Evolutionary conservation across 495 filamentous ascomycete species (phyloP), one percentile per base, ranked within the genome.

Genomic region (Margaritispora aquatica): DNA sequence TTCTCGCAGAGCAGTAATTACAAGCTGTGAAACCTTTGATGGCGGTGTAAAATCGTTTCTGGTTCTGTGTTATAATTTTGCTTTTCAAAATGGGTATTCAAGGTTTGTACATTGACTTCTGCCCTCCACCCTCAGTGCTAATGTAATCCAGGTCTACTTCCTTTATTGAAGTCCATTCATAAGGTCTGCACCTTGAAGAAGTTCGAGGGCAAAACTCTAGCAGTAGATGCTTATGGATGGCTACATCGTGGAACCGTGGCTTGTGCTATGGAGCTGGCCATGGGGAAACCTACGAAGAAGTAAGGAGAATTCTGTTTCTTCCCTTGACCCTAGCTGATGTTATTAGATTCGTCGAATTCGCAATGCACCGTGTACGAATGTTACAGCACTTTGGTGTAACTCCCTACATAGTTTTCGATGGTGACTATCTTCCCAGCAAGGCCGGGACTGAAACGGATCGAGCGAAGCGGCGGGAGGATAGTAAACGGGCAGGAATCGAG

Each of bases 201-300:
- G 66, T 97, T 89, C 70, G 79, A 81, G 13, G 93, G 92, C 27
- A 87, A 93, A 70, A 96, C 89, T 2, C 81, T 99, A 44, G 95
- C 88, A 2, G 84, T 99, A 17, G 95, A 99, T 71, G 92, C 88
- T 58, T 99, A 99, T 77, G 94, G 92, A 68, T 99, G 95, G 95
- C 84, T 99, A 31, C 95, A 99, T 70, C 88, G 95, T 62, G 95
- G 93, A 27, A 89, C 92, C 23, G 84, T 95, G 52, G 79, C 92
- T 23, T 99, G 94, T 70, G 88, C 93, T 56, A 85, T 96, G 61
- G 95, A 97, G 60, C 79, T 99, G 49, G 95, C 92, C 26, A 78
- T 90, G 64, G 89, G 86, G 64, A 91, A 88, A 70, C 91, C 90
- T 20, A 97, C 91, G 4, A 84, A 81, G 54, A 96, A 91, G 89